Evolutionary conservation across 2,329 filamentous ascomycete species (phyloP).

Genomic region (Aspergillus terreus): DNA sequence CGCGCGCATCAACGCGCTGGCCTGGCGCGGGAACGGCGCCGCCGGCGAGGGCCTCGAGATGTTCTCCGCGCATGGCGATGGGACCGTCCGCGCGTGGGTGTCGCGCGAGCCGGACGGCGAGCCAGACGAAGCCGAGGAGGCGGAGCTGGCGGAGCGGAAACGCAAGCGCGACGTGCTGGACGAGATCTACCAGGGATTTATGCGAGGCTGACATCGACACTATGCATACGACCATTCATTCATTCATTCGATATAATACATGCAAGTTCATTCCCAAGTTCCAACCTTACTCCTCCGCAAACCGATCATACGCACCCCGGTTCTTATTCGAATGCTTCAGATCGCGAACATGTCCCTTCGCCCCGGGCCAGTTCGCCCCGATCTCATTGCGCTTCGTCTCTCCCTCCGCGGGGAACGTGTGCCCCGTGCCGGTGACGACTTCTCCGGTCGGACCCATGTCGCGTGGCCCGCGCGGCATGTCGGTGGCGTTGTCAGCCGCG

Average conservation of each 20-base stretch:
- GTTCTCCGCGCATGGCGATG: constrained; percentile 80
- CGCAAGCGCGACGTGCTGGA: constrained; percentile 76
- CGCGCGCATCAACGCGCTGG: constrained; percentile 69
- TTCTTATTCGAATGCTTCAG: neutral
- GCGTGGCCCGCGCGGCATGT: constrained; percentile 40
- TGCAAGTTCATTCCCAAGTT: too few species aligned
- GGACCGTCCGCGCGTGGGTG: constrained; percentile 76
- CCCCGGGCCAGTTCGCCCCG: constrained; percentile 30
- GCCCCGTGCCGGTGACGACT: constrained; percentile 40
- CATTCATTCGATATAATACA: neutral
- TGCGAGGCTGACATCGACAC: constrained; percentile 30
- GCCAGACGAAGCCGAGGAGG: constrained; percentile 43
- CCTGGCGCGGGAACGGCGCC: constrained; percentile 65
- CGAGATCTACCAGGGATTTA: constrained; percentile 73
- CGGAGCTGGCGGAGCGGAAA: constrained; percentile 52
- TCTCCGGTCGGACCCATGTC: constrained; percentile 37
- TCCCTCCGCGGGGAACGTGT: constrained; percentile 34
- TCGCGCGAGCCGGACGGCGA: constrained; percentile 54
- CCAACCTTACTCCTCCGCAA: too few species aligned
- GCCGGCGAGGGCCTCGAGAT: constrained; percentile 61
- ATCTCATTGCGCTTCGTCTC: constrained; percentile 33
- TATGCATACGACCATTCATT: neutral
- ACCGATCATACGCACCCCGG: too few species aligned
- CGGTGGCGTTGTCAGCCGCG: constrained; percentile 47
- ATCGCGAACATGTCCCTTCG: constrained; percentile 16